These are phyloP conservation scores for Aspergillus sclerotiicarbonarius DNA, from an alignment of 495 filamentous ascomycete species.

Conservation along the genomic window DNA sequence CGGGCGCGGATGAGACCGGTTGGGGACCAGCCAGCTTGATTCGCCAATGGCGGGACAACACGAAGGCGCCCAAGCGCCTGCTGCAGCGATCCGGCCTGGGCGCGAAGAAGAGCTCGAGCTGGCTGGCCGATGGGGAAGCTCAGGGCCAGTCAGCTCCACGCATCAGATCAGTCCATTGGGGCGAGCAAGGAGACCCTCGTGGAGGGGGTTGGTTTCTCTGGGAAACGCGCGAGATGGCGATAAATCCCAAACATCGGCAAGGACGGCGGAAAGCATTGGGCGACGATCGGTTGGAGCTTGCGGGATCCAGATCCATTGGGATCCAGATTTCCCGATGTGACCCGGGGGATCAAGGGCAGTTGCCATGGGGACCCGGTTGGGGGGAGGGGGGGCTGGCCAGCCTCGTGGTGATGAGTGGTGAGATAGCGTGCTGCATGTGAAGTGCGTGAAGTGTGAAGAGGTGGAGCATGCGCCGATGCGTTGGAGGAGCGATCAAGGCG, in stretches of 20 bases:
- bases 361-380: slow-evolving; percentile 26
- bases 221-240: neutral
- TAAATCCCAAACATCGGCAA: neutral
- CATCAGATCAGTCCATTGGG: neutral
- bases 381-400: slow-evolving; percentile 13
- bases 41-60: neutral
- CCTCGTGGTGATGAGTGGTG: slow-evolving; percentile 10
- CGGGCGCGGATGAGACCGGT: neutral
- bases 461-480: neutral
- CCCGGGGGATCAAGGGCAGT: slow-evolving; percentile 21
- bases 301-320: slow-evolving; percentile 13
- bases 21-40: neutral
- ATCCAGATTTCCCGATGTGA: slow-evolving; percentile 25
- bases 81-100: neutral
- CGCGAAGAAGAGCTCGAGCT: no score
- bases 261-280: neutral
- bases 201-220: no score
- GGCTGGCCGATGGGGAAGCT: no score
- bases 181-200: no score
- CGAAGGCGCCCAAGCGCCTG: neutral
- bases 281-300: slow-evolving; percentile 18
- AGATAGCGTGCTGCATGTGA: neutral
- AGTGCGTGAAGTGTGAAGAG: neutral
- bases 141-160: no score
- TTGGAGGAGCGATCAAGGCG: neutral